These are phyloP conservation scores for Thelephora ganbajun DNA, from an alignment of 768 basidiomycete genomes.

Conservation along the genomic window DNA sequence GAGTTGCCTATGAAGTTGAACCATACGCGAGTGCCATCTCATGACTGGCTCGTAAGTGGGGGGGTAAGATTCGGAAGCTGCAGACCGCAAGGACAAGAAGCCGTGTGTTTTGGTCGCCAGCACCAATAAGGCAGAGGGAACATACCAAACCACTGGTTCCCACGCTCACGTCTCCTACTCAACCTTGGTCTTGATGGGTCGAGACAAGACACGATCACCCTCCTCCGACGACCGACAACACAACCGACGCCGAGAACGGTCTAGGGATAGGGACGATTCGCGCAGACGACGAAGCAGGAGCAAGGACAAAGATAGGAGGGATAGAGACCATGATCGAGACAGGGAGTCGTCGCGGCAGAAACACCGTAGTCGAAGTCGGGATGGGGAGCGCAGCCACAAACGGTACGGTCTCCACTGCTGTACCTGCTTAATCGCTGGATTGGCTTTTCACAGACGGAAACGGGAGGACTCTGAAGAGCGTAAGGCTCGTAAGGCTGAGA, in stretches of 20 bases:
- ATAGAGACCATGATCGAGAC: conserved; percentile 25
- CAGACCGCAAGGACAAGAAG: too few relatives aligned
- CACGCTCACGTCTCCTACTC: too few relatives aligned
- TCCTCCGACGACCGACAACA: background rate
- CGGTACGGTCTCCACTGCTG: background rate
- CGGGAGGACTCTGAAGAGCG: conserved; percentile 82
- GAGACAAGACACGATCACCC: conserved; percentile 15
- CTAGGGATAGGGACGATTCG: conserved; percentile 11
- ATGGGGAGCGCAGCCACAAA: conserved; percentile 15
- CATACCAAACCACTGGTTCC: too few relatives aligned
- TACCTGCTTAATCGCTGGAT: background rate
- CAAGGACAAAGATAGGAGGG: conserved; percentile 17
- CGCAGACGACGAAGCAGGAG: conserved; percentile 20
- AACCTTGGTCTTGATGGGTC: conserved; percentile 13
- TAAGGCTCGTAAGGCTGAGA: conserved; percentile 76
- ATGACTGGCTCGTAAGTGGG: too few relatives aligned
- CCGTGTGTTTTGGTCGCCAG: too few relatives aligned
- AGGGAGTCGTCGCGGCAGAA: conserved; percentile 6
- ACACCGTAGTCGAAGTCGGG: conserved; percentile 19
- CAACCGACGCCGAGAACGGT: conserved; percentile 9
- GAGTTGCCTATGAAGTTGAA: conserved; percentile 11
- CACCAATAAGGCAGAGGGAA: too few relatives aligned
- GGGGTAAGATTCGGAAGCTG: too few relatives aligned
- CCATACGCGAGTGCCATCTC: too few relatives aligned
- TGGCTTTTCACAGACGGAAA: conserved; percentile 42